A percentile compares a stretch with the other conserved stretches of the same genome.
Conservation (phyloP, 257 asterid species). For the Lycium barbarum region DNA sequence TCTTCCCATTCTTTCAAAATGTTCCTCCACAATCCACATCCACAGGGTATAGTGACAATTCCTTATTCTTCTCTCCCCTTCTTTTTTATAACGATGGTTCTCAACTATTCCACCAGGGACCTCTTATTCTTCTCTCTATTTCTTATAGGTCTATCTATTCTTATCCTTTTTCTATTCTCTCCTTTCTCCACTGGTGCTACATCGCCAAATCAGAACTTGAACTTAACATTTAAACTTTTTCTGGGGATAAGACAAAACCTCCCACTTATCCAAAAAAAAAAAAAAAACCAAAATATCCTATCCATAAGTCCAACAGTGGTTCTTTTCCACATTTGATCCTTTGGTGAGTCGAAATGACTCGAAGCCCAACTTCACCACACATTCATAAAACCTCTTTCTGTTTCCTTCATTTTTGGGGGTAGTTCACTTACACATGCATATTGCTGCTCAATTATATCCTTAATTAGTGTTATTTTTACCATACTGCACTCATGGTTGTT, state of each 20-base stretch:
- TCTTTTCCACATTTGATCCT: not conserved
- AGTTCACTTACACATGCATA: conserved; percentile 15
- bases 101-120: not conserved
- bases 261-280: not conserved
- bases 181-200: not conserved
- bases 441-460: not conserved
- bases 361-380: conserved; percentile 20
- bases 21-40: not conserved
- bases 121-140: not conserved
- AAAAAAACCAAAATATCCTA: not conserved
- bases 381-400: not conserved
- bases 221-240: not conserved
- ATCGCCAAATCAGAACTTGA: not conserved
- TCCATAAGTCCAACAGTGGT: not conserved
- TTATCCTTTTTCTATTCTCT: not conserved
- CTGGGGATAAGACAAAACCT: not conserved
- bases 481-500: not conserved
- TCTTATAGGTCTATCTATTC: not conserved
- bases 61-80: not conserved
- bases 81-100: not conserved
- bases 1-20: not conserved
- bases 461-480: conserved; percentile 11
- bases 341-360: not conserved
- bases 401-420: not conserved
- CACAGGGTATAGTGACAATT: not conserved